These are phyloP conservation scores for Curvularia hawaiiensis DNA, from an alignment of 2,329 filamentous ascomycete species.

Conservation along the genomic window DNA sequence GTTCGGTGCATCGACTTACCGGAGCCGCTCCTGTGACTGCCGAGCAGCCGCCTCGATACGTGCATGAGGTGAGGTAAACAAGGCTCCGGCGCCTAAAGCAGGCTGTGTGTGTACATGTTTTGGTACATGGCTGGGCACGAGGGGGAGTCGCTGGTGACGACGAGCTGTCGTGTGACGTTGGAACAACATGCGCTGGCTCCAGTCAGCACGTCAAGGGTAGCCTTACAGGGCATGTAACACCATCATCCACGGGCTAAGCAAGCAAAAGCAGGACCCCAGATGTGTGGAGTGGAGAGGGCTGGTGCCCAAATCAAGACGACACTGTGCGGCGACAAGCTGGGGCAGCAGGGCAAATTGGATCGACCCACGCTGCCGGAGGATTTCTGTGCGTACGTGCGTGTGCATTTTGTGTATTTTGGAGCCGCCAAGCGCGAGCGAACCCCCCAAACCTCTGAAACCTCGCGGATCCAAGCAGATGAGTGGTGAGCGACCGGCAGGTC, in stretches of 20 bases:
- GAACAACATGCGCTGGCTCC: constrained; percentile 38
- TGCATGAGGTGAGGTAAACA: constrained; percentile 13
- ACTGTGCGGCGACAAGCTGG: constrained; percentile 25
- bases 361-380: constrained; percentile 10
- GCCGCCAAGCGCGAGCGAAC: constrained; percentile 12
- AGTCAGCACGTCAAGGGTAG: constrained; percentile 30
- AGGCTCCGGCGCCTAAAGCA: constrained; percentile 2
- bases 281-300: background rate
- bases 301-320: constrained; percentile 15
- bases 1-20: constrained; percentile 8
- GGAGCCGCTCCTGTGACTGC: constrained; percentile 22
- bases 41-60: constrained; percentile 9
- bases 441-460: constrained; percentile 19
- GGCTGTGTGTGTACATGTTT: too few species aligned
- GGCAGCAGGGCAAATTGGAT: constrained; percentile 21
- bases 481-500: constrained; percentile 16
- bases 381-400: background rate
- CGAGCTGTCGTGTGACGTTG: constrained; percentile 30
- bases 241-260: constrained; percentile 9
- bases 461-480: constrained; percentile 22
- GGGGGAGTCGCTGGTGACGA: constrained; percentile 11
- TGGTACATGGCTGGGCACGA: too few species aligned
- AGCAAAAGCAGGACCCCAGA: constrained; percentile 8
- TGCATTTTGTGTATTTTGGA: constrained; percentile 5
- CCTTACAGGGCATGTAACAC: constrained; percentile 22